phyloP scores from a whole-genome alignment of 139 green algal genomes.

The Chlamydomonas schloesseri region DNA sequence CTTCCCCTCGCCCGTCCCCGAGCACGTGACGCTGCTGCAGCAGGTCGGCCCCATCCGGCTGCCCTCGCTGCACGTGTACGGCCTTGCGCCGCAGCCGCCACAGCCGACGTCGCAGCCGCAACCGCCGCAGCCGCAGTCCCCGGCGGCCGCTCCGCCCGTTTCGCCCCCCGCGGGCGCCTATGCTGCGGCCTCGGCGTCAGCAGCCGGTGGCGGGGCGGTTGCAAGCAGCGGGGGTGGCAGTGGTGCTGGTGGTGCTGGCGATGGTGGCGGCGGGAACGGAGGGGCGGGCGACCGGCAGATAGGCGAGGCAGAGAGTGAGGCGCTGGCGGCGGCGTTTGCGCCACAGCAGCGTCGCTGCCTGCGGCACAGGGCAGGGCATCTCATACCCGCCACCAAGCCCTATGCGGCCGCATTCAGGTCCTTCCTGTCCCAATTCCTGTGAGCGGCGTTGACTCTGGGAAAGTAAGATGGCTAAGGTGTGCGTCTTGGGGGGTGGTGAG shows the following conservation, averaged over 20 bases:
- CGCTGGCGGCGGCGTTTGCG: conserved; percentile 1
- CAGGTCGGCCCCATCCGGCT: conserved; percentile 23
- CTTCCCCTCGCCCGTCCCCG: conserved; percentile 16
- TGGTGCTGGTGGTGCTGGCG: too few species aligned
- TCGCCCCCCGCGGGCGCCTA: too few species aligned
- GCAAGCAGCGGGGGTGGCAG: neutral
- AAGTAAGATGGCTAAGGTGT: too few species aligned
- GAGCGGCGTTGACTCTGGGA: too few species aligned
- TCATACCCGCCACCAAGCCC: conserved; percentile 26
- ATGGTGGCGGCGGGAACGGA: neutral
- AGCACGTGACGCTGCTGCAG: conserved; percentile 34
- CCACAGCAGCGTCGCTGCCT: neutral
- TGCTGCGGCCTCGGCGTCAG: neutral
- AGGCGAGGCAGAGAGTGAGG: neutral
- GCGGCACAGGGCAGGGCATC: conserved; percentile 22
- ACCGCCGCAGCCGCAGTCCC: too few species aligned
- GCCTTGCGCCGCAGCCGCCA: neutral
- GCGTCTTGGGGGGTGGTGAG: too few species aligned
- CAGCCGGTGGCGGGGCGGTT: neutral
- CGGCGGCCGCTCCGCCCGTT: neutral
- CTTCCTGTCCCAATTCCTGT: conserved; percentile 20
- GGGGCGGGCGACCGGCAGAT: conserved; percentile 22
- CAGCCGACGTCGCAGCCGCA: too few species aligned
- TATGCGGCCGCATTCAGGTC: conserved; percentile 3
- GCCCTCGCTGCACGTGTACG: conserved; percentile 60